A percentile compares a stretch with the other conserved stretches of the same genome.
These are phyloP conservation scores for Phytophthora sp. DNA, from an alignment of 352 stramenopile species.

Conservation along the genomic window DNA sequence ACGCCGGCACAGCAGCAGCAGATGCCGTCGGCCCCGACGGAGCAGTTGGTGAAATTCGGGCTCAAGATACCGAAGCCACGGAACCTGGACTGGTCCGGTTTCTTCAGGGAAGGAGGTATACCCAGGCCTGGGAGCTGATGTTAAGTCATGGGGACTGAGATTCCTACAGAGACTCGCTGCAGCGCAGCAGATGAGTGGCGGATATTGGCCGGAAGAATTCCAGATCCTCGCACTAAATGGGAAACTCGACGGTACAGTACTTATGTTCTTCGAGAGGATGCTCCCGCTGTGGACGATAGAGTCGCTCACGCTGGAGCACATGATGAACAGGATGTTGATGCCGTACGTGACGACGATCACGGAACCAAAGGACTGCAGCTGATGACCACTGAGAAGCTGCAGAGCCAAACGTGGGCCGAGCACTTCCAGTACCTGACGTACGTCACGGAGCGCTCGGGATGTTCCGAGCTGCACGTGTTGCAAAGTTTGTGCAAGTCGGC, in stretches of 20 bases:
- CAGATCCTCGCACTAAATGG: slow-evolving; percentile 2
- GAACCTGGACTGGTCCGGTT: not conserved
- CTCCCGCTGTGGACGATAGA: not conserved
- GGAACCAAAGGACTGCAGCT: slow-evolving; percentile 1
- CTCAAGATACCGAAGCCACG: slow-evolving; percentile 1
- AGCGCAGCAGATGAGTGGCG: slow-evolving; percentile 6
- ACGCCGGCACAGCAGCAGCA: too few relatives aligned
- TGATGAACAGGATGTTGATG: slow-evolving; percentile 22
- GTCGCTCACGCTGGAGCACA: slow-evolving; percentile 12
- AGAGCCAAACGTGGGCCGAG: slow-evolving; percentile 10
- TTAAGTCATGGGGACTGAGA: slow-evolving; percentile 7
- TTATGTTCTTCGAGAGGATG: slow-evolving; percentile 17
- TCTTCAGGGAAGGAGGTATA: slow-evolving; percentile 10
- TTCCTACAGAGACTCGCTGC: slow-evolving; percentile 4
- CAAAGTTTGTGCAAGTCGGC: slow-evolving; percentile 16
- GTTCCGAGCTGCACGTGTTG: slow-evolving; percentile 3
- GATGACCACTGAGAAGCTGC: slow-evolving; percentile 9
- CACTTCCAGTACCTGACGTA: slow-evolving; percentile 22
- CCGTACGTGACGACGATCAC: slow-evolving; percentile 3
- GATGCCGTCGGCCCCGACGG: too few relatives aligned
- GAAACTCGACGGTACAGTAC: slow-evolving; percentile 1
- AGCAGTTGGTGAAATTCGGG: not conserved
- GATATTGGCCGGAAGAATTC: slow-evolving; percentile 5
- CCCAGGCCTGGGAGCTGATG: not conserved
- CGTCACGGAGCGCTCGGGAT: slow-evolving; percentile 8